Percentiles rank a stretch among this genome's conserved stretches.
phyloP scores from a whole-genome alignment of 140 eudicot species.

The Erigeron philadelphicus region DNA sequence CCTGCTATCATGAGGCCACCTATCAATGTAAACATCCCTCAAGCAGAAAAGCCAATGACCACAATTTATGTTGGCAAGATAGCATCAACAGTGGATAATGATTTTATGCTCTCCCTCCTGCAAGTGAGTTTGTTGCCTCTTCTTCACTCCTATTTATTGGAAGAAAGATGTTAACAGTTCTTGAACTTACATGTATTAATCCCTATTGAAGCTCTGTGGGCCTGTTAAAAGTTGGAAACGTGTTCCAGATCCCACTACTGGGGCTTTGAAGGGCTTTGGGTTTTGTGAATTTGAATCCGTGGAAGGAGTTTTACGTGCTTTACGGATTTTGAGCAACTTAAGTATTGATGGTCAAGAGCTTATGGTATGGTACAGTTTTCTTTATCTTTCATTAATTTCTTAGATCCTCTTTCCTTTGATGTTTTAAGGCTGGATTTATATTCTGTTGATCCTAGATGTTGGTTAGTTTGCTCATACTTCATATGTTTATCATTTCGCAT shows the following conservation, averaged over 20 bases:
- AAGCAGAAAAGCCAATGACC: conserved; percentile 72
- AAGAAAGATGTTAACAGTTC: not conserved
- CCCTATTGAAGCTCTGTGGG: conserved; percentile 77
- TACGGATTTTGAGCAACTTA: conserved; percentile 71
- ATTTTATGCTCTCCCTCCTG: conserved; percentile 82
- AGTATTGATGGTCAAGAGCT: conserved; percentile 86
- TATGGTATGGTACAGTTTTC: conserved; percentile 48
- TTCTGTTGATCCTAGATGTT: not conserved
- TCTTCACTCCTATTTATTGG: not conserved
- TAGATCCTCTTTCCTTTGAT: not conserved
- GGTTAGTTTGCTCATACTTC: not conserved
- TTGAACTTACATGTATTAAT: conserved; percentile 16
- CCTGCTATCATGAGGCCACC: conserved; percentile 66
- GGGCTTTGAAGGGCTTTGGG: conserved; percentile 77
- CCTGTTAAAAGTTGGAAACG: conserved; percentile 96
- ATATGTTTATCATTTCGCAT: conserved; percentile 13
- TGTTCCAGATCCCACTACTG: conserved; percentile 73
- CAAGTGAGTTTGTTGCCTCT: conserved; percentile 44
- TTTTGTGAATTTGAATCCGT: conserved; percentile 94
- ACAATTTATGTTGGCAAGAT: conserved; percentile 91
- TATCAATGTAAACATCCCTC: conserved; percentile 41
- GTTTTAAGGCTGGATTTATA: not conserved
- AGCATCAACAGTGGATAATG: conserved; percentile 79
- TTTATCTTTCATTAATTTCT: not conserved
- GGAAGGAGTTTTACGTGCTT: conserved; percentile 93